Conservation (phyloP, 2,329 filamentous ascomycete genomes). For the Pochonia chlamydosporia region DNA sequence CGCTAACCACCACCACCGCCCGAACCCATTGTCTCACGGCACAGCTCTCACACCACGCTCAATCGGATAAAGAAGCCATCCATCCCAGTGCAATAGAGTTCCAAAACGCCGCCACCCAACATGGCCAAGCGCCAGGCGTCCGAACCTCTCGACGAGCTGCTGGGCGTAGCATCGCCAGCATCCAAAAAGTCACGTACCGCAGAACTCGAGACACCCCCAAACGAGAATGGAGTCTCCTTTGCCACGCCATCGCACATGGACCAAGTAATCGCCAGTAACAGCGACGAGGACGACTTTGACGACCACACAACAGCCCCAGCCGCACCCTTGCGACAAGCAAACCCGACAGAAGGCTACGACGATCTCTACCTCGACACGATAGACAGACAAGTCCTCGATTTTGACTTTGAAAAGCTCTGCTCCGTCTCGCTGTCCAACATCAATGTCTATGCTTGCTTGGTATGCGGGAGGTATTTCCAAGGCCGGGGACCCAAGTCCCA, state of each 20-base stretch:
- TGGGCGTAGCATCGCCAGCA: constrained; percentile 48
- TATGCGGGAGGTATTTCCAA: constrained; percentile 97
- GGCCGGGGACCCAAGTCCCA: constrained; percentile 90
- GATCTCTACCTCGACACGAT: constrained; percentile 98
- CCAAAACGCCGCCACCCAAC: not conserved
- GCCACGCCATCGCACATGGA: constrained; percentile 15
- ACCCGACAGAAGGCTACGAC: constrained; percentile 81
- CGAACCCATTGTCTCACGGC: not conserved
- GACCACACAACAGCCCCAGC: constrained; percentile 30
- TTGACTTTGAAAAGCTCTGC: constrained; percentile 98
- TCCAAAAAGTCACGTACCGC: constrained; percentile 53
- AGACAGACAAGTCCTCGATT: constrained; percentile 86
- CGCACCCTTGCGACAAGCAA: constrained; percentile 62
- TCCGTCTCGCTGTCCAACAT: constrained; percentile 95
- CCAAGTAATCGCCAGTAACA: constrained; percentile 11
- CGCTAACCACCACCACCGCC: not conserved
- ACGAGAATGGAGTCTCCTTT: constrained; percentile 25
- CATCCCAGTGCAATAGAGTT: not conserved
- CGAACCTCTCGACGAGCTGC: constrained; percentile 53
- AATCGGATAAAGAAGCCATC: too few species aligned
- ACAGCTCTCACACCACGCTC: not conserved
- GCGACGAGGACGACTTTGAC: constrained; percentile 30
- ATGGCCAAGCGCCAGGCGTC: constrained; percentile 54
- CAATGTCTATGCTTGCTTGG: constrained; percentile 95
- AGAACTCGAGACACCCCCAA: constrained; percentile 35